Percentiles rank a stretch among this genome's conserved stretches.
phyloP scores from a whole-genome alignment of 495 filamentous ascomycete genomes.

The Penicillium fimorum region DNA sequence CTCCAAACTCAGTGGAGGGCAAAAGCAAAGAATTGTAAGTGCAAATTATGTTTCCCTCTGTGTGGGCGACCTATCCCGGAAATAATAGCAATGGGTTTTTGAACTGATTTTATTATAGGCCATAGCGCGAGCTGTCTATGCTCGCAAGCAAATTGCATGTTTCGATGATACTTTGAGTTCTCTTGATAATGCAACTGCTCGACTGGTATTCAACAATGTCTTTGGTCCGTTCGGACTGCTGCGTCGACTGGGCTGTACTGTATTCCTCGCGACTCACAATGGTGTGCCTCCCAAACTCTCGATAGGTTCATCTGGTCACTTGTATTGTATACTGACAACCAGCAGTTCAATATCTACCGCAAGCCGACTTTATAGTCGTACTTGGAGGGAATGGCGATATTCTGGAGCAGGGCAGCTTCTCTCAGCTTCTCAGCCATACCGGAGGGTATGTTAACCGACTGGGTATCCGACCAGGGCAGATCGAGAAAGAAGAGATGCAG shows the following conservation, averaged over 20 bases:
- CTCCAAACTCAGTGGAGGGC: constrained; percentile 39
- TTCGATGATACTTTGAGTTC: constrained; percentile 53
- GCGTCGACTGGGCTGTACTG: constrained; percentile 25
- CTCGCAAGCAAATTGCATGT: constrained; percentile 38
- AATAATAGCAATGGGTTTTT: background rate
- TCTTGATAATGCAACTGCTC: constrained; percentile 48
- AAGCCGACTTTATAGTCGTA: constrained; percentile 18
- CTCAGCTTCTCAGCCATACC: constrained; percentile 5
- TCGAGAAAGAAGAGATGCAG: background rate
- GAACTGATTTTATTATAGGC: constrained; percentile 12
- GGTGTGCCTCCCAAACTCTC: background rate
- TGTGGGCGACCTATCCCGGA: background rate
- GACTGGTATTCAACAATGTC: constrained; percentile 44
- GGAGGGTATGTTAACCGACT: background rate
- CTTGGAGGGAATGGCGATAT: constrained; percentile 15
- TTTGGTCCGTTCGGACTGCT: constrained; percentile 45
- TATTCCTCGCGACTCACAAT: constrained; percentile 22
- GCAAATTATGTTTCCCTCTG: background rate
- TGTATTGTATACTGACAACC: background rate
- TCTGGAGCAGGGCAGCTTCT: constrained; percentile 15
- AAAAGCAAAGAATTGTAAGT: constrained; percentile 38
- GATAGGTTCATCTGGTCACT: background rate
- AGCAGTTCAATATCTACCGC: constrained; percentile 6
- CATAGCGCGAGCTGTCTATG: constrained; percentile 49
- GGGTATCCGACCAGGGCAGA: background rate